phyloP scores from a whole-genome alignment of 805 yeast genomes.

The Hanseniaspora nectarophila region DNA sequence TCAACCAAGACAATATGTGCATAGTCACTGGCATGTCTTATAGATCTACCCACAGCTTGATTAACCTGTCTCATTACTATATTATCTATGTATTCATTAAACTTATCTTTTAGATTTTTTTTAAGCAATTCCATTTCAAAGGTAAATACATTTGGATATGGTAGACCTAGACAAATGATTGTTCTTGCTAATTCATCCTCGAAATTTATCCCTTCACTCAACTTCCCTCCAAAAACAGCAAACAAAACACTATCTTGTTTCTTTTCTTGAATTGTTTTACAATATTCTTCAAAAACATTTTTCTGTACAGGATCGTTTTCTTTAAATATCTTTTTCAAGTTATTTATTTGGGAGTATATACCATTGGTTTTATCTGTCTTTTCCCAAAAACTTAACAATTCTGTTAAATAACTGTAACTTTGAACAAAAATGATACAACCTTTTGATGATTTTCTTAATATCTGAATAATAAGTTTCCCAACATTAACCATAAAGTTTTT shows the following conservation, averaged over 20 bases:
- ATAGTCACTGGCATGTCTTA: slow-evolving; percentile 71
- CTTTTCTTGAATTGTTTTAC: slow-evolving; percentile 29
- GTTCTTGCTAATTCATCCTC: slow-evolving; percentile 79
- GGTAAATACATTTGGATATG: slow-evolving; percentile 73
- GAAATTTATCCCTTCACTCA: slow-evolving; percentile 90
- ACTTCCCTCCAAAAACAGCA: slow-evolving; percentile 83
- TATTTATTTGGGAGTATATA: slow-evolving; percentile 28
- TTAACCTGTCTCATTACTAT: slow-evolving; percentile 84
- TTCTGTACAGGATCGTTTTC: slow-evolving; percentile 42
- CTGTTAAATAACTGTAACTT: slow-evolving; percentile 59
- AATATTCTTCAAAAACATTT: slow-evolving; percentile 40
- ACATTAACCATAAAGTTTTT: slow-evolving; percentile 35
- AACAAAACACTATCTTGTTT: slow-evolving; percentile 53
- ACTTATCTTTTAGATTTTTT: slow-evolving; percentile 46
- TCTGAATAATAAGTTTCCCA: slow-evolving; percentile 37
- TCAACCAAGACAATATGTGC: slow-evolving; percentile 67
- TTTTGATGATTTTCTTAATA: slow-evolving; percentile 42
- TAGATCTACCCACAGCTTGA: slow-evolving; percentile 86
- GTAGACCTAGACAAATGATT: slow-evolving; percentile 75
- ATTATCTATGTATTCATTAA: slow-evolving; percentile 60
- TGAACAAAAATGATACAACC: slow-evolving; percentile 81
- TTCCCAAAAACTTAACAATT: slow-evolving; percentile 46
- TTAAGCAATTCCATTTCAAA: slow-evolving; percentile 70
- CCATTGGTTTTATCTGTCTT: slow-evolving; percentile 15
- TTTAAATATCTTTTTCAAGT: slow-evolving; percentile 38